Evolutionary conservation across 176 grass and related monocot genomes (phyloP), one percentile per base, ranked within the genome.

Genomic region (Cenchrus fungigraminus): DNA sequence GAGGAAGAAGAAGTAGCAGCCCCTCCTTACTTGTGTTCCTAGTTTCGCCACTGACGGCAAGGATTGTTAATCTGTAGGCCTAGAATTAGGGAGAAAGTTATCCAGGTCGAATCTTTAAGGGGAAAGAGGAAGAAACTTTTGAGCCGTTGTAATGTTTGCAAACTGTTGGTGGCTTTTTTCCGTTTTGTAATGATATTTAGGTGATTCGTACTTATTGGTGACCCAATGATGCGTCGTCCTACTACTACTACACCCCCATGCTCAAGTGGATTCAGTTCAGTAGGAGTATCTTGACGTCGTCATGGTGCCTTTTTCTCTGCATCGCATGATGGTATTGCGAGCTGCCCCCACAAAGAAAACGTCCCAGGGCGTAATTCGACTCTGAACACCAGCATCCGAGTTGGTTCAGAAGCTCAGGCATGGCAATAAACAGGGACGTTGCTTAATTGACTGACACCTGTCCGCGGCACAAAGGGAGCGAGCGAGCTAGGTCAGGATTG

Each of bases 121-220:
- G 34, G 10, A 37, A 34, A 2, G 2, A 29, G 54, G 8, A 5
- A 22, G 9, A 6, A 32, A 59, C 53, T 58, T 76, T 76, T 76
- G 9, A 2, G 15, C 73, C 73, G n/a, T 28, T 29, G 53, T 52
- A 2, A 43, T 71, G 51, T 54, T 54, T 9, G 4, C 37, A 40
- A 62, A 72, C 19, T 28, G 62, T 45, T 66, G 15, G 47, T 66
- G 15, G 47, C 32, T 74, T 74, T 53, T 6, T 8, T 20, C 31
- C 31, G 31, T 32, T 32, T 62, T 50, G 68, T 34, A 86, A 77
- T 79, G 62, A 86, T 60, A 7, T 34, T 22, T 9, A 17, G 51
- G 63, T 86, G 53, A 78, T 70, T 79, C 54, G 56, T 34, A 32
- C 25, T 61, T 4, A n/a, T 13, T 14, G 62, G 25, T 46, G 74